These are phyloP conservation scores for Ilyonectria sp. DNA, from an alignment of 2,329 filamentous ascomycete genomes.

Conservation along the genomic window DNA sequence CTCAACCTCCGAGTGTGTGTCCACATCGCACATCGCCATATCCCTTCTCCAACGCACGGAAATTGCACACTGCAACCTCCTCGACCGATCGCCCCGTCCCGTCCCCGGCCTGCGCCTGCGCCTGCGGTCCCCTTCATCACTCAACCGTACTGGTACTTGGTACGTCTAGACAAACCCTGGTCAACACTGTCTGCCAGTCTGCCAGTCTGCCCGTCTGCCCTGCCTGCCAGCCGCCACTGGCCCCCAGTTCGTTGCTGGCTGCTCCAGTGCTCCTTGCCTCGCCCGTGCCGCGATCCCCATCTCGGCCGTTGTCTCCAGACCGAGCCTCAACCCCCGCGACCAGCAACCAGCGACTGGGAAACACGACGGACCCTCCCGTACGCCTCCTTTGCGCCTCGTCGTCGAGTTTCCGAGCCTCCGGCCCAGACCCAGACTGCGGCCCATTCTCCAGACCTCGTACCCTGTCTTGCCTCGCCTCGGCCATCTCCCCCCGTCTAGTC, in stretches of 20 bases:
- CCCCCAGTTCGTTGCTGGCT: conserved; percentile 40
- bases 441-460: conserved; percentile 10
- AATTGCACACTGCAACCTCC: conserved; percentile 32
- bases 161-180: conserved; percentile 24
- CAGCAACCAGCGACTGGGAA: conserved; percentile 31
- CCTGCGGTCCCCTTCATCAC: conserved; percentile 17
- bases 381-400: conserved; percentile 27
- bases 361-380: conserved; percentile 40
- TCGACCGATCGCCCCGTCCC: conserved; percentile 29
- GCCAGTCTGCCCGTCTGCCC: conserved; percentile 26
- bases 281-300: conserved; percentile 35
- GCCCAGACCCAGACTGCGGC: background rate
- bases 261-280: conserved; percentile 35
- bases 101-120: conserved; percentile 20
- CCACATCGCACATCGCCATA: conserved; percentile 30
- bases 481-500: conserved; percentile 33
- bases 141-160: conserved; percentile 30
- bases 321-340: conserved; percentile 48
- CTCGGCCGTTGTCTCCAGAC: conserved; percentile 48
- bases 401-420: conserved; percentile 4
- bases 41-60: conserved; percentile 25
- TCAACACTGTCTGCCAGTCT: conserved; percentile 31
- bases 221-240: conserved; percentile 31
- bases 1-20: conserved; percentile 21
- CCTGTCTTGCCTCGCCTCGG: conserved; percentile 31